These are phyloP conservation scores for Colletotrichum cereale DNA, from an alignment of 2,329 filamentous ascomycete genomes.

Conservation along the genomic window DNA sequence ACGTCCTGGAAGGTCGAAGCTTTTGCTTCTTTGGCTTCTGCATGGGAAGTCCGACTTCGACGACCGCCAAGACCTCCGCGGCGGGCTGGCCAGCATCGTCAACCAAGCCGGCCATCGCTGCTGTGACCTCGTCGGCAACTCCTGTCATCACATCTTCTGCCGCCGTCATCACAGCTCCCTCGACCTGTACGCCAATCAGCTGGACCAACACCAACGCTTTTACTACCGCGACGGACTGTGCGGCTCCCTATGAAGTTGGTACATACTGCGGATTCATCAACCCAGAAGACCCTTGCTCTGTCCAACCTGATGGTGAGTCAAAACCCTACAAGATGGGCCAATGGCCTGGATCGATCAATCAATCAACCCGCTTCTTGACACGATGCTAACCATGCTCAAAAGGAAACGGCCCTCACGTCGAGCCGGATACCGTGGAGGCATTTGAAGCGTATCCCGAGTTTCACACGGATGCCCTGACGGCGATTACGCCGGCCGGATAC, in stretches of 20 bases:
- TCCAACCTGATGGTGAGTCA: conserved; percentile 24
- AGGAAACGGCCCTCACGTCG: conserved; percentile 15
- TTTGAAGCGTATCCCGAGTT: conserved; percentile 21
- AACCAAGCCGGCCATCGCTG: neutral
- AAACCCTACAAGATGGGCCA: neutral
- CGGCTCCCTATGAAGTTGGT: conserved; percentile 25
- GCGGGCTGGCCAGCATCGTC: neutral
- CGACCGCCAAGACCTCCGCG: neutral
- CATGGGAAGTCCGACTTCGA: neutral
- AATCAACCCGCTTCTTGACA: neutral
- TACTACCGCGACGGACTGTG: conserved; percentile 19
- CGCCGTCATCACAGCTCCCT: conserved; percentile 8
- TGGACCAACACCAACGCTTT: conserved; percentile 32
- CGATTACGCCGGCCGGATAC: conserved; percentile 9
- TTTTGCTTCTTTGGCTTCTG: conserved; percentile 25
- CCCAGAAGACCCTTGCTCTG: conserved; percentile 36
- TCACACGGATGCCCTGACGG: conserved; percentile 1
- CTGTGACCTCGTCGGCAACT: neutral
- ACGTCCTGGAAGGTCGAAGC: conserved; percentile 1
- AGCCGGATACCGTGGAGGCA: conserved; percentile 17
- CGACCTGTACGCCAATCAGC: conserved; percentile 29
- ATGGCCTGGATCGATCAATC: neutral
- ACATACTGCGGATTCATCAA: conserved; percentile 35
- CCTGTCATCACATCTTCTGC: conserved; percentile 9
- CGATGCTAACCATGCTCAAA: neutral